Conservation (phyloP, 2,329 filamentous ascomycete species). For the Trichoderma sp. region DNA sequence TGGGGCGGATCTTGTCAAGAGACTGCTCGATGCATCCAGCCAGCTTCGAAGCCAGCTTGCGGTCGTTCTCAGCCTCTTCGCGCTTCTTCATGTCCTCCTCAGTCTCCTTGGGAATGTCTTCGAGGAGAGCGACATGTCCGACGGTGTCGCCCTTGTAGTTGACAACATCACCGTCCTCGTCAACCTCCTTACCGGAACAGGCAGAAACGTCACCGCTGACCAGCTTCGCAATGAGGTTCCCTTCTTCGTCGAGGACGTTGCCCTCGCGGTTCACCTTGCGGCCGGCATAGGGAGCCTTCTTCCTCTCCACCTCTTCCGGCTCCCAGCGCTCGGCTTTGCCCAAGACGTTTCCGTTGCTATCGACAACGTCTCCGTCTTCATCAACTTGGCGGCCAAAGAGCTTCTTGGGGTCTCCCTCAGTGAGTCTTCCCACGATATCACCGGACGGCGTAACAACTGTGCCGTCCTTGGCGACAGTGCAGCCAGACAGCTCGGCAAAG, state of each 20-base stretch:
- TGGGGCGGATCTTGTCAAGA: slow-evolving; percentile 77
- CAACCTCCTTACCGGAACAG: slow-evolving; percentile 66
- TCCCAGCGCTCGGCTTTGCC: slow-evolving; percentile 61
- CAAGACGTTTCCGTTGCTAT: slow-evolving; percentile 65
- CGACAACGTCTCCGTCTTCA: slow-evolving; percentile 77
- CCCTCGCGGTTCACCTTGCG: slow-evolving; percentile 58
- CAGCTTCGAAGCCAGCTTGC: slow-evolving; percentile 76
- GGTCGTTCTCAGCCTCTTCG: slow-evolving; percentile 62
- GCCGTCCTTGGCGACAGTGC: slow-evolving; percentile 66
- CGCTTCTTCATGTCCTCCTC: slow-evolving; percentile 51
- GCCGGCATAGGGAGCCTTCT: slow-evolving; percentile 52
- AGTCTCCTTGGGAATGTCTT: slow-evolving; percentile 49
- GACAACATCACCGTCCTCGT: slow-evolving; percentile 69
- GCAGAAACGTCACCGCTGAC: slow-evolving; percentile 64
- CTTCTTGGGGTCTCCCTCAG: slow-evolving; percentile 67
- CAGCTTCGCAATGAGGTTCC: slow-evolving; percentile 63
- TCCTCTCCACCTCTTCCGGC: slow-evolving; percentile 52
- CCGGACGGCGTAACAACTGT: slow-evolving; percentile 65
- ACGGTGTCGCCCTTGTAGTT: slow-evolving; percentile 65
- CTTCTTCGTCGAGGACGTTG: slow-evolving; percentile 57
- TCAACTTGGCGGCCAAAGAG: slow-evolving; percentile 74
- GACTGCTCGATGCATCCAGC: slow-evolving; percentile 70
- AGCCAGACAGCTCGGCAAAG: slow-evolving; percentile 64
- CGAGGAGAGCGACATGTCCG: slow-evolving; percentile 66
- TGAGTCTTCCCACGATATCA: slow-evolving; percentile 69